Percentiles rank a stretch among this genome's conserved stretches.
These are phyloP conservation scores for Pythium brassicae DNA, from an alignment of 352 stramenopile genomes.

Conservation along the genomic window DNA sequence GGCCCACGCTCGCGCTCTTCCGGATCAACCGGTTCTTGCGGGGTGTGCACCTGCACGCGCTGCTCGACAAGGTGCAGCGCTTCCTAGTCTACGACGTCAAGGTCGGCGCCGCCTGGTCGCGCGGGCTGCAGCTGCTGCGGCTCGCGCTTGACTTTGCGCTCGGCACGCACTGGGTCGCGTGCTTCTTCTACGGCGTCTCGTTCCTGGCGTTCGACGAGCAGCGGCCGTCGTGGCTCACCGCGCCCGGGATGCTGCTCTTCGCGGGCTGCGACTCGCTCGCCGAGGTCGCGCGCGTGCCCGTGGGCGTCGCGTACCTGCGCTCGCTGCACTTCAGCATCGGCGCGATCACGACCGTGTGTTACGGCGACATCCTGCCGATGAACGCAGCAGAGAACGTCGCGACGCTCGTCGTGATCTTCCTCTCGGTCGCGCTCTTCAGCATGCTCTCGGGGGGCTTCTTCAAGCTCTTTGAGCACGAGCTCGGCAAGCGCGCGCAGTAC, in stretches of 20 bases:
- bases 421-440: conserved; percentile 64
- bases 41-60: conserved; percentile 35
- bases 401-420: conserved; percentile 53
- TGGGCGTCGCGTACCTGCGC: conserved; percentile 38
- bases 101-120: conserved; percentile 16
- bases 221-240: conserved; percentile 48
- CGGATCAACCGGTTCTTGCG: conserved; percentile 53
- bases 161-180: conserved; percentile 53
- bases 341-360: conserved; percentile 72
- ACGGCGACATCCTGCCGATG: conserved; percentile 62
- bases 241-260: conserved; percentile 54
- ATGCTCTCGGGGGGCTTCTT: conserved; percentile 72
- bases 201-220: conserved; percentile 34
- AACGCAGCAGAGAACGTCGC: conserved; percentile 56
- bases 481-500: conserved; percentile 60
- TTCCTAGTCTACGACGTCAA: conserved; percentile 57
- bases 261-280: conserved; percentile 18
- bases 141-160: conserved; percentile 46
- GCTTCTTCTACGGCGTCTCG: conserved; percentile 48
- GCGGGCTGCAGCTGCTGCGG: conserved; percentile 31
- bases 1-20: conserved; percentile 42
- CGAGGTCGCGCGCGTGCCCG: conserved; percentile 30
- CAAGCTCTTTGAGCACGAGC: conserved; percentile 65
- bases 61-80: conserved; percentile 42
- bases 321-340: conserved; percentile 69